Percentiles rank a stretch among this genome's conserved stretches.
Conservation (phyloP, 2,329 filamentous ascomycete genomes). For the Aureobasidium musti region DNA sequence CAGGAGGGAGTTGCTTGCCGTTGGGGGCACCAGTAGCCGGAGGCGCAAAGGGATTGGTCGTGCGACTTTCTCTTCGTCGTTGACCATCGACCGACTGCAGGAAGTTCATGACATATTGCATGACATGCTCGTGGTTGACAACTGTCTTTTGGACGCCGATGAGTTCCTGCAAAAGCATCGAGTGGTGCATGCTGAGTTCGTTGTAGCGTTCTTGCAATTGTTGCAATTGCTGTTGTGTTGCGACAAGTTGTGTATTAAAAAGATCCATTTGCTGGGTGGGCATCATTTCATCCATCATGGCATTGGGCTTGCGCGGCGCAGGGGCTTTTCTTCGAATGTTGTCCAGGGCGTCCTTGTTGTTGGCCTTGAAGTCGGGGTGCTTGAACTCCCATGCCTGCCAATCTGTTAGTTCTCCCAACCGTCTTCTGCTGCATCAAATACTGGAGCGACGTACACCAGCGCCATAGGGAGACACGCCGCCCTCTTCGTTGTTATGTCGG, state of each 20-base stretch:
- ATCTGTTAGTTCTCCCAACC: slow-evolving; percentile 37
- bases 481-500: slow-evolving; percentile 84
- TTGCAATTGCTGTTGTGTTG: slow-evolving; percentile 90
- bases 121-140: slow-evolving; percentile 69
- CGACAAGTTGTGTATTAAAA: slow-evolving; percentile 82
- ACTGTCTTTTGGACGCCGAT: slow-evolving; percentile 69
- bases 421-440: neutral
- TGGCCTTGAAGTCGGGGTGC: slow-evolving; percentile 91
- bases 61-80: slow-evolving; percentile 62
- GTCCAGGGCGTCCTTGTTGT: slow-evolving; percentile 94
- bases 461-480: slow-evolving; percentile 77
- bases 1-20: slow-evolving; percentile 44
- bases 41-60: slow-evolving; percentile 45
- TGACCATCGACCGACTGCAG: slow-evolving; percentile 66
- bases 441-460: slow-evolving; percentile 61
- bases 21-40: slow-evolving; percentile 34
- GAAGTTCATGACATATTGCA: slow-evolving; percentile 70
- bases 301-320: slow-evolving; percentile 73
- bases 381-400: slow-evolving; percentile 89
- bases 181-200: slow-evolving; percentile 69
- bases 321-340: slow-evolving; percentile 96
- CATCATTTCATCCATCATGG: slow-evolving; percentile 69
- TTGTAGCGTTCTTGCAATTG: slow-evolving; percentile 81
- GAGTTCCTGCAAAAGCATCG: slow-evolving; percentile 64
- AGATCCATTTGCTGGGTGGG: slow-evolving; percentile 86